These are phyloP conservation scores for Wickerhamomyces queroliae DNA, from an alignment of 805 yeast genomes.

Conservation along the genomic window DNA sequence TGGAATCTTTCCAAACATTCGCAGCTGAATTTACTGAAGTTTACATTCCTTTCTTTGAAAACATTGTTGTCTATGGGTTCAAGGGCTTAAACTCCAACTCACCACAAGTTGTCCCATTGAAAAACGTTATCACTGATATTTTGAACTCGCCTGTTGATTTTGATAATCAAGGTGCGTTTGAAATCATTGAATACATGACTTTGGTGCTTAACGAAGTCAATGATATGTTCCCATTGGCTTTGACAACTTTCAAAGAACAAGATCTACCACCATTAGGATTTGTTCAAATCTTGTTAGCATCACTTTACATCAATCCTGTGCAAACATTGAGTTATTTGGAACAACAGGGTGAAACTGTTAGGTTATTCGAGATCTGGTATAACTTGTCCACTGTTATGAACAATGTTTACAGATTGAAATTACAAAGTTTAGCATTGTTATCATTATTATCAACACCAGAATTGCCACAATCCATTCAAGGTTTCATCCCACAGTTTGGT, in stretches of 20 bases:
- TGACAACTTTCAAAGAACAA: constrained; percentile 16
- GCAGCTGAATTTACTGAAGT: constrained; percentile 54
- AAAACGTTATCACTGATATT: constrained; percentile 11
- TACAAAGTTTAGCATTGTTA: constrained; percentile 62
- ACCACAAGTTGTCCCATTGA: constrained; percentile 14
- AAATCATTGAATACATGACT: constrained; percentile 21
- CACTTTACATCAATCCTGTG: constrained; percentile 56
- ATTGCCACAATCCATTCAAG: constrained; percentile 29
- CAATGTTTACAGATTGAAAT: constrained; percentile 73
- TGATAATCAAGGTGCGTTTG: constrained; percentile 31
- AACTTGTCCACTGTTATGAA: constrained; percentile 40
- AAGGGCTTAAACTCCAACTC: constrained; percentile 12
- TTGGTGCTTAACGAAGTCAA: constrained; percentile 10
- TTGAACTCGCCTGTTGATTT: constrained; percentile 16
- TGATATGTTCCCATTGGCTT: constrained; percentile 9
- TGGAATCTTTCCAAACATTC: constrained; percentile 52
- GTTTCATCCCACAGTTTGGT: constrained; percentile 43
- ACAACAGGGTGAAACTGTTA: constrained; percentile 36
- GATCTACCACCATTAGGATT: constrained; percentile 36
- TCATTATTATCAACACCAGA: constrained; percentile 38
- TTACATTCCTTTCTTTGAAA: constrained; percentile 52
- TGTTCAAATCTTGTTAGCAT: constrained; percentile 56
- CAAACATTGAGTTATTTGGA: constrained; percentile 48
- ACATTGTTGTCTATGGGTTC: constrained; percentile 47
- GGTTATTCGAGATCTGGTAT: constrained; percentile 63